Evolutionary conservation across 2,329 filamentous ascomycete species (phyloP).

Genomic region (Trichoderma sp.): DNA sequence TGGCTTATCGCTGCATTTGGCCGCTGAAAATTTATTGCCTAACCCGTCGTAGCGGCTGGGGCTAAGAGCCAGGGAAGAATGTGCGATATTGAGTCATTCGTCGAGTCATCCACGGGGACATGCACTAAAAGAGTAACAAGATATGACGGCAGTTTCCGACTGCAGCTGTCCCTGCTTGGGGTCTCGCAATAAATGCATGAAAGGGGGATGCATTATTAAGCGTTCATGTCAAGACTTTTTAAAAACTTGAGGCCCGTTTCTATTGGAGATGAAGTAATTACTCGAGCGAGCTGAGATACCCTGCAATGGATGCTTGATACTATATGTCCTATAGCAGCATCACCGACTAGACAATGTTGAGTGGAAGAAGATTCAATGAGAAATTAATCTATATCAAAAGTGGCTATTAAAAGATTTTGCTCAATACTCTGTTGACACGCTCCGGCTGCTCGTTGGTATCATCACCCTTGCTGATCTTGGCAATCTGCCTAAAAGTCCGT

Average conservation of each 20-base stretch:
- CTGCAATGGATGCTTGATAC: neutral
- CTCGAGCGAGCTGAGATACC: neutral
- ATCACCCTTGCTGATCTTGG: constrained; percentile 57
- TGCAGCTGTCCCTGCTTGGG: neutral
- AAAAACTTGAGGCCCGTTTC: neutral
- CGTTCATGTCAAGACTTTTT: neutral
- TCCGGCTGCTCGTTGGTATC: constrained; percentile 54
- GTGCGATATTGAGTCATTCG: constrained; percentile 6
- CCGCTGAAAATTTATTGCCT: constrained; percentile 20
- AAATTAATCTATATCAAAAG: neutral
- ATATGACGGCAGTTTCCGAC: neutral
- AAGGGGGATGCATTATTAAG: neutral
- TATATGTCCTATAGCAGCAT: neutral
- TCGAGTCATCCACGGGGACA: constrained; percentile 16
- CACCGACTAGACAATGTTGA: neutral
- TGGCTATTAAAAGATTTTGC: constrained; percentile 62
- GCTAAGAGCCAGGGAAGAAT: neutral
- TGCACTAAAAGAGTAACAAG: constrained; percentile 28
- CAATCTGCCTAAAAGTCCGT: constrained; percentile 68
- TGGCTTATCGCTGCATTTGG: constrained; percentile 23
- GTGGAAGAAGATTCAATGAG: neutral
- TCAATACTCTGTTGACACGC: constrained; percentile 62
- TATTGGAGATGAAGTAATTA: neutral
- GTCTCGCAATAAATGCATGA: neutral
- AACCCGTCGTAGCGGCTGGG: constrained; percentile 6